These are phyloP conservation scores for Torulaspora maleeae DNA, from an alignment of 805 yeast species.

Conservation along the genomic window DNA sequence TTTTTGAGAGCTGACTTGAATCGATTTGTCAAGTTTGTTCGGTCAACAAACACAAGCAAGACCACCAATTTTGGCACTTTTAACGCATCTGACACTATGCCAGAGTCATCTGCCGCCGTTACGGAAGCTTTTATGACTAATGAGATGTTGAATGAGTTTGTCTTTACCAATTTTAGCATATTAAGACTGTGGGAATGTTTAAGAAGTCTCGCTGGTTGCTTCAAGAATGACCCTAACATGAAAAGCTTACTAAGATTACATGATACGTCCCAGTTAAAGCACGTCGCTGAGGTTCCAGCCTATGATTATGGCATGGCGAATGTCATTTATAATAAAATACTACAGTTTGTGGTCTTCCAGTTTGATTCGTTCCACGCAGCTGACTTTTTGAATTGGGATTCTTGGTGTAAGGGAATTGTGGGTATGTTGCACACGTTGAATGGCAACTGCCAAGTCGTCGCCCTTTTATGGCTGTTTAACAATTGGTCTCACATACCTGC, in stretches of 20 bases:
- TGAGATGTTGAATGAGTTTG: conserved; percentile 23
- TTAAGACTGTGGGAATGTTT: conserved; percentile 29
- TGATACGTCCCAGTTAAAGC: conserved; percentile 22
- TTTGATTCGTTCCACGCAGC: conserved; percentile 14
- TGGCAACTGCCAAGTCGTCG: conserved; percentile 25
- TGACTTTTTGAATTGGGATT: conserved; percentile 24
- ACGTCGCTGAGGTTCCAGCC: conserved; percentile 25
- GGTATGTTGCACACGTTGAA: conserved; percentile 27
- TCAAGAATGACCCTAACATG: conserved; percentile 8
- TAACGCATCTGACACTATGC: conserved; percentile 6
- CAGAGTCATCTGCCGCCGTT: conserved; percentile 9
- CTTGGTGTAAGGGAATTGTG: conserved; percentile 26
- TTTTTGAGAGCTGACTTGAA: conserved; percentile 23
- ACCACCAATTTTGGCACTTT: not conserved
- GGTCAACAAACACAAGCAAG: conserved; percentile 7
- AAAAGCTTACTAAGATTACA: conserved; percentile 19
- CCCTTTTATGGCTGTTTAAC: conserved; percentile 28
- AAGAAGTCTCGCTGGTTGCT: conserved; percentile 19
- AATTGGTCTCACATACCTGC: conserved; percentile 27
- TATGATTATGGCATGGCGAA: conserved; percentile 27
- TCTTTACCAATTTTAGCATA: conserved; percentile 23
- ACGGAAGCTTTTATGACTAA: conserved; percentile 9
- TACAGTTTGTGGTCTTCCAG: conserved; percentile 23
- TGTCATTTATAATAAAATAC: conserved; percentile 27
- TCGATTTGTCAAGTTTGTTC: conserved; percentile 16